A percentile compares a stretch with the other conserved stretches of the same genome.
Conservation (phyloP, 768 basidiomycete species). For the Epithele typhae region DNA sequence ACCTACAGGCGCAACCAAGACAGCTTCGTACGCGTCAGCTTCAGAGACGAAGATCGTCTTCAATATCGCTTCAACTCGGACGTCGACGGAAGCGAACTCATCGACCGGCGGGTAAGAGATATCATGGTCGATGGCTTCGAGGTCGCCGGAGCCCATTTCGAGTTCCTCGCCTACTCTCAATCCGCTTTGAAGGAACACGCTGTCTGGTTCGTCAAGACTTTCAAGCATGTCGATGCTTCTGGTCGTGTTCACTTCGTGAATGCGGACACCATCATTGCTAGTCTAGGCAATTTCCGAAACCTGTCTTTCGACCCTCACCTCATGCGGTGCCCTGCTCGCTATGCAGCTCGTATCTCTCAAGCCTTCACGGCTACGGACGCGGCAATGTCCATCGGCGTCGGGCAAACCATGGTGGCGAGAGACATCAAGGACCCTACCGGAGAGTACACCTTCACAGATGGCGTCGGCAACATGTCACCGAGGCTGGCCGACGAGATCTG, state of each 20-base stretch:
- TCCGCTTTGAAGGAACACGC: slow-evolving; percentile 58
- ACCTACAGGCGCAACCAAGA: slow-evolving; percentile 43
- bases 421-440: slow-evolving; percentile 38
- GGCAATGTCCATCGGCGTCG: slow-evolving; percentile 38
- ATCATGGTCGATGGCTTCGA: slow-evolving; percentile 40
- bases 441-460: slow-evolving; percentile 60
- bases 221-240: slow-evolving; percentile 28
- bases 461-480: slow-evolving; percentile 59
- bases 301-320: slow-evolving; percentile 41
- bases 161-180: slow-evolving; percentile 69
- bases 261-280: slow-evolving; percentile 46
- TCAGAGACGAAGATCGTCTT: slow-evolving; percentile 53
- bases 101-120: slow-evolving; percentile 42
- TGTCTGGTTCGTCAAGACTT: slow-evolving; percentile 62
- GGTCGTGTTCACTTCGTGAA: background rate
- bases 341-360: slow-evolving; percentile 67
- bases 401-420: slow-evolving; percentile 38
- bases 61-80: slow-evolving; percentile 54
- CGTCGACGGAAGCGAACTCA: slow-evolving; percentile 46
- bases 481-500: slow-evolving; percentile 49
- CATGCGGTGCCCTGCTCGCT: slow-evolving; percentile 59
- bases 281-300: slow-evolving; percentile 51
- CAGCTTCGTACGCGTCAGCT: slow-evolving; percentile 58
- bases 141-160: slow-evolving; percentile 51
- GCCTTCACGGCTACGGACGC: slow-evolving; percentile 73